Evolutionary conservation across 75 land plant species (phyloP).

Genomic region (Isoetes taiwanensis): DNA sequence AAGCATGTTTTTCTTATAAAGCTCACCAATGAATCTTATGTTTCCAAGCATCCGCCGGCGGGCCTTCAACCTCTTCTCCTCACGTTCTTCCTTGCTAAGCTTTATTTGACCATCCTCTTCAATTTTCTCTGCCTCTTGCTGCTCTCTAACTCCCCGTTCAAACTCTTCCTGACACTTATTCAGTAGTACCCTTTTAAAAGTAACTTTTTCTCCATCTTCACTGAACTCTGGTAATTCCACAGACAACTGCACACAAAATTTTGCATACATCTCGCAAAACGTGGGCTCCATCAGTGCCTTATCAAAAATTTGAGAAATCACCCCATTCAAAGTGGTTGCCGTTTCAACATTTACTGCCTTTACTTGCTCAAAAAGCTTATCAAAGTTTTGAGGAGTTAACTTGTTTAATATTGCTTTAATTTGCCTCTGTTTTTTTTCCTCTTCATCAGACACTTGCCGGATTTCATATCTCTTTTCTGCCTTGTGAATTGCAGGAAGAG

Average conservation of each 20-base stretch:
- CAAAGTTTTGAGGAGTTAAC: conserved; percentile 96
- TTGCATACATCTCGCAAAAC: conserved; percentile 98
- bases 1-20: conserved; percentile 90
- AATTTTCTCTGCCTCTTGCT: conserved; percentile 63
- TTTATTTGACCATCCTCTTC: conserved; percentile 65
- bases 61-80: conserved; percentile 51
- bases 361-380: conserved; percentile 82
- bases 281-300: conserved; percentile 96
- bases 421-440: conserved; percentile 77
- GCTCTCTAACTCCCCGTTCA: conserved; percentile 79
- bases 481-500: conserved; percentile 58
- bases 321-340: conserved; percentile 66
- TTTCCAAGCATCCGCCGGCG: conserved; percentile 93
- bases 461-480: conserved; percentile 82
- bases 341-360: conserved; percentile 79
- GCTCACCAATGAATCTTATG: conserved; percentile 84
- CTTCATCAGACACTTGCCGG: conserved; percentile 71
- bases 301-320: conserved; percentile 96
- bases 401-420: conserved; percentile 87
- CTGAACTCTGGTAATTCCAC: conserved; percentile 63
- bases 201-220: conserved; percentile 65
- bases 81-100: conserved; percentile 55
- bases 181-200: conserved; percentile 79
- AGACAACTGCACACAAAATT: conserved; percentile 70
- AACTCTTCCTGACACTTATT: conserved; percentile 97